Evolutionary conservation across 768 basidiomycete genomes (phyloP), one percentile per base, ranked within the genome.

Genomic region (Boletus patriciae): DNA sequence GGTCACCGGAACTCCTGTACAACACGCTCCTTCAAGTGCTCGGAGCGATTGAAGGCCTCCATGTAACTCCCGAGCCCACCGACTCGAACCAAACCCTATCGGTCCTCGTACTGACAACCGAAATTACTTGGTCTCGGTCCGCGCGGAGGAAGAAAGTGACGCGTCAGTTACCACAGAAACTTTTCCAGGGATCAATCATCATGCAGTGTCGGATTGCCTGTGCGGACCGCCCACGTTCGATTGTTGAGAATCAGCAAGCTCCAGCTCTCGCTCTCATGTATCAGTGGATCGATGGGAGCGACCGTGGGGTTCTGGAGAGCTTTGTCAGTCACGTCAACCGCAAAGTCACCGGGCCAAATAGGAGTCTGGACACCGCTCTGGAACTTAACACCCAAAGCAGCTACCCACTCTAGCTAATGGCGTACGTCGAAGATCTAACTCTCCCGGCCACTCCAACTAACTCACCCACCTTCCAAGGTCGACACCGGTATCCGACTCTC

Each of bases 121-220:
- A 68, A n/a, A 74, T 86, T 55, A 84, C 83, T 1, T 90, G 90
- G 90, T 85, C 88, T 0, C 79, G 90, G 12, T 77, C 79, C 10
- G 88, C 84, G 3, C 77, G 88, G 18, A 73, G 86, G 63, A 79
- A 77, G 63, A 77, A 77, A 59, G 66, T 62, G 11, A 42, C 55
- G 54, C 18, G 49, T 34, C 48, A 43, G 25, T 36, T 18, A 19
- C 23, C 12, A 9, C 55, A 36, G 25, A 13, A 16, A 21, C 36
- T 50, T 3, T 37, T n/a, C 18, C 46, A 55, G 23, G 43, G 41
- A 4, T 37, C 48, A 1, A 52, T 63, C 13, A 58, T 62, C 11
- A 65, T 68, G 58, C 54, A 55, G 29, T 68, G 59, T 61, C 69
- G 64, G 41, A 76, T 65, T 29, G 62, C 63, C 38, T 68, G 68